phyloP scores from a whole-genome alignment of 139 green algal species.

The Closterium sp. region DNA sequence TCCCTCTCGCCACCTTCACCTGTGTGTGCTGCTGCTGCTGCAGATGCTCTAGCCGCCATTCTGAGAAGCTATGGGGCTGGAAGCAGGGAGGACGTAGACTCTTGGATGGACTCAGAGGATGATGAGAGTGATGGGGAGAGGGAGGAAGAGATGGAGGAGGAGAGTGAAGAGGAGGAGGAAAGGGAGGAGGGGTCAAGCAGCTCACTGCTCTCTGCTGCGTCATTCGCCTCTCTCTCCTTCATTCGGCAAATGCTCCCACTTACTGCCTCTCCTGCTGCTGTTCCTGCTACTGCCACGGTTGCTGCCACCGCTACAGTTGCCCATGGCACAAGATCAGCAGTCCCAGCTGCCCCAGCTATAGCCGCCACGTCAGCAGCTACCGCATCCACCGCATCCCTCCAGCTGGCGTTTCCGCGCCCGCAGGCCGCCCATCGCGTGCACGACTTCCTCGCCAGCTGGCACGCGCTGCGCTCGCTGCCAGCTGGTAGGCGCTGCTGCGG shows the following conservation, averaged over 20 bases:
- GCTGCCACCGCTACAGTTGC: neutral
- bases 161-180: neutral
- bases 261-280: neutral
- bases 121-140: neutral
- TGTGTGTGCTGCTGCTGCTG: neutral
- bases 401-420: neutral
- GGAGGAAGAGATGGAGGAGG: neutral
- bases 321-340: neutral
- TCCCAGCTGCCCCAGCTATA: neutral
- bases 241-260: neutral
- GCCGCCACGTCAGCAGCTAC: neutral
- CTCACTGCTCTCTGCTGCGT: neutral
- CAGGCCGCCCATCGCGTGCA: neutral
- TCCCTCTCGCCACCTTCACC: neutral
- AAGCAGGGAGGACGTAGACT: neutral
- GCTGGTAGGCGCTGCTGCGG: conserved; percentile 15
- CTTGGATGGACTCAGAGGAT: neutral
- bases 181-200: neutral
- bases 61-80: neutral
- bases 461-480: neutral
- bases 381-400: neutral
- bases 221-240: neutral
- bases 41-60: neutral
- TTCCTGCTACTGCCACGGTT: neutral
- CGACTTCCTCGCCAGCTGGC: conserved; percentile 18